Evolutionary conservation across 1,284 basidiomycete species (phyloP), one percentile per base, ranked within the genome.

Genomic region (Ustilago cynodontis): DNA sequence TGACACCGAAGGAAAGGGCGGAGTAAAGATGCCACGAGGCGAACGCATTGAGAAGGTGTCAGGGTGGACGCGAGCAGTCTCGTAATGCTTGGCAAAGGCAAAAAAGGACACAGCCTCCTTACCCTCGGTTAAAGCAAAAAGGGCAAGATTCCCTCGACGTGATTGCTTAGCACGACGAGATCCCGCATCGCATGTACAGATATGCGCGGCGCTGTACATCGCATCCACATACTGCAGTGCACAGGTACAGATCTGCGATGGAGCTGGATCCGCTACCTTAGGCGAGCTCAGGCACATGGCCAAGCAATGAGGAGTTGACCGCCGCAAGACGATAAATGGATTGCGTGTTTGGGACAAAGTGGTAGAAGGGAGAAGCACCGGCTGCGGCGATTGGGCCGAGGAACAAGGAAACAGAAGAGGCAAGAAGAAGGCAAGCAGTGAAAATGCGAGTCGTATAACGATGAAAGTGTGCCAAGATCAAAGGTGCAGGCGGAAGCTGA

Each of bases 1-100:
- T 56, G 54, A 45, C 54, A 56, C 56, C 28, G 28, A 22, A 37
- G 3, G 37, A 16, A 58, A 33, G 20, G n/a, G 33, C 20, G 28
- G 51, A 33, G 26, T n/a, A 50, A 11, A 43, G 14, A 13, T 22
- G 60, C 69, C 69, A 71, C 69, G 64, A 62, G 69, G 64, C 59
- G 28, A 47, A 14, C 20, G 11, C 29, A 14, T 10, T 14, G 7
- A 33, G 33, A 33, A 22, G 39, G 41, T 39, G 52, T 28, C 11
- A 39, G 33, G 41, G 56, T 56, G 31, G 24, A 56, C 47, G 51
- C 29, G 57, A 20, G 55, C 41, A 22, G 11, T 22, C 8, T n/a
- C 28, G 22, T 14, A 59, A 39, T 37, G 64, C 63, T 66, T 71
- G 69, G 64, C 63, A 62, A 33, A 11, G 20, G 14, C 20, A 14